Base-by-base conservation (phyloP, 2,329 filamentous ascomycete species). In the Cladosporium phlei region DNA sequence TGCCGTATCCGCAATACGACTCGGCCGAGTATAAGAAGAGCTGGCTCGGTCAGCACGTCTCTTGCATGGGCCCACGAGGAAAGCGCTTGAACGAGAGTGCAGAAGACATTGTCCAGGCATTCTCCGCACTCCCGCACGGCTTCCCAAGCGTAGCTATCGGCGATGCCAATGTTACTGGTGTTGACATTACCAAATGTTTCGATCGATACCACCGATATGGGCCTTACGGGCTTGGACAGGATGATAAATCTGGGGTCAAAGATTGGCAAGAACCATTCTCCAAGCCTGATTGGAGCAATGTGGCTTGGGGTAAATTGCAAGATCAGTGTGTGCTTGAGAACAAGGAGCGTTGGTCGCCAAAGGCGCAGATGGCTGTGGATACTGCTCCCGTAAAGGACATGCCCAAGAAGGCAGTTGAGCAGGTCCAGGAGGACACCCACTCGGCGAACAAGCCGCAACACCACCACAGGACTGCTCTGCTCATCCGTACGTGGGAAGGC, bases 1-100 rank as follows among this genome's bases (percentile, higher is more conserved):
- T 82, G 48, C 86, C 86, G 0, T 89, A 88, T 53, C 85, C 85
- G 1, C 69, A 78, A 12, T 87, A 88, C 67, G 84, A 86, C 58
- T 76, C 74, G 40, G 67, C 70, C 3, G 65, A 70, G 11, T 89
- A 83, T 82, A 76, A 71, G 56, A 66, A 69, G 38, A 63, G 68
- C 22, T 76, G 76, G 53, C 71, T 75, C 38, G 83, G 82, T 12
- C 63, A 74, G 45, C 79, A 83, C 57, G 73, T 79, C 5, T 66
- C 82, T 2, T 90, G 86, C 62, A 69, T 78, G 40, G 85, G 85
- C 1, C 80, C 84, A 1, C 63, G 72, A 45, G 71, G 72, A 17
- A 59, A 67, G 28, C 55, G 64, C 1, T 68, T 77, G 4, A 82
- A 82, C 33, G 69, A 75, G 48, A 72, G 72, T 38, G 65, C 78